Evolutionary conservation across 306 rosid species (phyloP), one percentile per base, ranked within the genome.

Genomic region (Nissolia schottii): DNA sequence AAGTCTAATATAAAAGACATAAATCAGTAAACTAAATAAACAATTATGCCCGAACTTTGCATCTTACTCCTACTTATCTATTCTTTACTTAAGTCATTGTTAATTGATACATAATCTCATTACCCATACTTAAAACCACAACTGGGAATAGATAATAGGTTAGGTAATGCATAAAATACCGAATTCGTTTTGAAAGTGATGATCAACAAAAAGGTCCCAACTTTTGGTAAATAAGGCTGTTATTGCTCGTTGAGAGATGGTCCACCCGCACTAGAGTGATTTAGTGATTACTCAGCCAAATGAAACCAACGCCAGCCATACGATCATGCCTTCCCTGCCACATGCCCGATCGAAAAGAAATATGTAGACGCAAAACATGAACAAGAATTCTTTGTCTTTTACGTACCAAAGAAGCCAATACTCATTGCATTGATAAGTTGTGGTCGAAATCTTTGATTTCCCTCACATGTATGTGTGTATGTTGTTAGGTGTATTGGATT

Each of bases 371-470:
- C 40, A 9, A n/a, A 49, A 53, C 61, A 25, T 11, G 16, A 58
- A 25, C 59, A 6, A 72, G 34, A n/a, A 72, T 70, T 70, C 73
- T 51, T 16, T 34, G 48, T 34, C 51, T 54, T 18, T 48, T 53
- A 41, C 27, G 62, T 54, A 71, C 63, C 82, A 79, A 71, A 71
- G 3, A 50, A 43, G 79, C 79, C 82, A 59, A 27, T 34, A 24
- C 43, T 28, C 50, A 8, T 35, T 14, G 25, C 67, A 32, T 9
- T 46, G 1, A 13, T 8, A 73, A 56, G 49, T 29, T 74, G 67
- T n/a, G 3, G 32, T 50, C 64, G 76, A 66, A 72, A n/a, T 71
- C 22, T 10, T 45, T 37, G 8, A 6, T 5, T 37, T 43, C 56
- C 41, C 56, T 62, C 34, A 60, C 28, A 60, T 18, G 64, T 45